phyloP scores from a whole-genome alignment of 106 monocot genomes.

The Posidonia australis region DNA sequence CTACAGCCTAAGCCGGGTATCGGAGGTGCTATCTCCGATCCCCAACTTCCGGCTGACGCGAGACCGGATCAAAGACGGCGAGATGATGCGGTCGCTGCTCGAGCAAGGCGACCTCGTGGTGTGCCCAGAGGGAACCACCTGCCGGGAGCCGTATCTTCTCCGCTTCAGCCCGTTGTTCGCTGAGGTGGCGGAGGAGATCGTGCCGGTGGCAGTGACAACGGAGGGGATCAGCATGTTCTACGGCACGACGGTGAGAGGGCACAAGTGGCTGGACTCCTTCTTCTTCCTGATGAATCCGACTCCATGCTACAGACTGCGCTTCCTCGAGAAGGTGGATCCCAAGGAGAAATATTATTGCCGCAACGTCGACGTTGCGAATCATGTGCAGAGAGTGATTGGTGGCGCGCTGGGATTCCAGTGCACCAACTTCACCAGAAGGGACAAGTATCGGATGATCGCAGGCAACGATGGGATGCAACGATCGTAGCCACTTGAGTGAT shows the following conservation, averaged over 20 bases:
- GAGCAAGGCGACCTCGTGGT: conserved; percentile 27
- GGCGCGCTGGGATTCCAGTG: conserved; percentile 20
- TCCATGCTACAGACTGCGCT: conserved; percentile 20
- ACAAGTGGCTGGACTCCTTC: conserved; percentile 41
- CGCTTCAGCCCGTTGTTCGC: conserved; percentile 54
- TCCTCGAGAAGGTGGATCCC: conserved; percentile 9
- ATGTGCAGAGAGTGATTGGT: conserved; percentile 21
- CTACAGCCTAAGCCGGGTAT: conserved; percentile 35
- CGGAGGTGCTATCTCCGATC: conserved; percentile 48
- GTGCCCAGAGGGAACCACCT: conserved; percentile 51
- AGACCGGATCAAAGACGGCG: conserved; percentile 21
- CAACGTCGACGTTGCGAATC: conserved; percentile 18
- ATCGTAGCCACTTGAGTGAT: too few species aligned
- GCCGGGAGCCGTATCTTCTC: conserved; percentile 47
- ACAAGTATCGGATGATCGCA: conserved; percentile 34
- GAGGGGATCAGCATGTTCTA: conserved; percentile 36
- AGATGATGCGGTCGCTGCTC: conserved; percentile 14
- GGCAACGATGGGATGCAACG: conserved; percentile 24
- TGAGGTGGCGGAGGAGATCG: conserved; percentile 24
- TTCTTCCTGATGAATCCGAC: conserved; percentile 54
- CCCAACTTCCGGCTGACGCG: conserved; percentile 24
- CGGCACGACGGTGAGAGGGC: conserved; percentile 32
- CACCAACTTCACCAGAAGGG: conserved; percentile 25
- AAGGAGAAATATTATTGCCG: not conserved
- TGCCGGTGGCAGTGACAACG: conserved; percentile 28